Evolutionary conservation across 2,329 filamentous ascomycete species (phyloP).

Genomic region (Trichoderma sp.): DNA sequence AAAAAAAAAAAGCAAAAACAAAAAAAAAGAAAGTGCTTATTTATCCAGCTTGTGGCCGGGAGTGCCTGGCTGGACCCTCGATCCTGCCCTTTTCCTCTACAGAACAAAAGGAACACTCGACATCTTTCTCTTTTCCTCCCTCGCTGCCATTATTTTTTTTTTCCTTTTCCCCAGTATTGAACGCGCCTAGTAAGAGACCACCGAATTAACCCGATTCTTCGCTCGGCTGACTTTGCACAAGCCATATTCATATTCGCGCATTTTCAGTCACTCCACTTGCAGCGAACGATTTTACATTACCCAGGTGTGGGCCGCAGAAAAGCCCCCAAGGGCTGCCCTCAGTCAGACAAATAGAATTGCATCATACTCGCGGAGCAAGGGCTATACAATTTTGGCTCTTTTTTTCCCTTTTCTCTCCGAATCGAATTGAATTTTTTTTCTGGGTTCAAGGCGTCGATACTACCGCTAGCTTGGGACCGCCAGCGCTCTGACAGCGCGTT

Average conservation of each 20-base stretch:
- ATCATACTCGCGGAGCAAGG: slow-evolving; percentile 10
- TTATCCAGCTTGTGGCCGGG: neutral
- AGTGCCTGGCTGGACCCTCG: neutral
- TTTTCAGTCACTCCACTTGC: slow-evolving; percentile 20
- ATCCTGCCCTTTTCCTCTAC: neutral
- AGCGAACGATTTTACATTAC: slow-evolving; percentile 18
- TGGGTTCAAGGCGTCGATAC: neutral
- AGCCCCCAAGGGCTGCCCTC: slow-evolving; percentile 19
- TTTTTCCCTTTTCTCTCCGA: neutral
- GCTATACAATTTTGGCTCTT: neutral
- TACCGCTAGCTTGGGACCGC: slow-evolving; percentile 23
- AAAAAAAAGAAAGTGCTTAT: neutral
- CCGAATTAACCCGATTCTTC: slow-evolving; percentile 26
- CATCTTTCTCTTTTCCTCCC: neutral
- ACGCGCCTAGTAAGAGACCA: neutral
- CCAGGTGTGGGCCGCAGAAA: slow-evolving; percentile 25
- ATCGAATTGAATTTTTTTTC: neutral
- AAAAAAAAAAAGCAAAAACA: neutral
- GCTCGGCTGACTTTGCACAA: slow-evolving; percentile 19
- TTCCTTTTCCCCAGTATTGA: neutral
- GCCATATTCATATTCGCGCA: slow-evolving; percentile 30
- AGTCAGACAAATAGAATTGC: slow-evolving; percentile 7
- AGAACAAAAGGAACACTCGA: neutral
- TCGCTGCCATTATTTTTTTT: too few relatives aligned
- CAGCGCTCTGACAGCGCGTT: slow-evolving; percentile 18